Percentiles rank a stretch among this genome's conserved stretches.
Evolutionary conservation across 1,284 basidiomycete species (phyloP).

Genomic region (Cerrena zonata): DNA sequence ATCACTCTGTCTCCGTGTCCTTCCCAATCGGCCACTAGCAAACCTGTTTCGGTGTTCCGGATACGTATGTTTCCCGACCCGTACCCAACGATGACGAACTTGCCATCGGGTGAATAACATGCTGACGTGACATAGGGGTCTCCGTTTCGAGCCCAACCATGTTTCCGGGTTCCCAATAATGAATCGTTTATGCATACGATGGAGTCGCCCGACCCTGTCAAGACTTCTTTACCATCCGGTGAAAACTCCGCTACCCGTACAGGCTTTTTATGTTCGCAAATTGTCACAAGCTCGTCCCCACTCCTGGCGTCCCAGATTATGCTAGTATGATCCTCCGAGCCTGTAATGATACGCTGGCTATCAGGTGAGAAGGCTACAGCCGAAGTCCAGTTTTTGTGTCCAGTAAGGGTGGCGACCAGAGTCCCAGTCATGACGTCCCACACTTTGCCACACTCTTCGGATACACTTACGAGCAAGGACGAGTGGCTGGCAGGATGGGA

Average conservation of each 20-base stretch:
- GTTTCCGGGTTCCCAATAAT: constrained; percentile 1
- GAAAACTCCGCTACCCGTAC: constrained; percentile 32
- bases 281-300: constrained; percentile 11
- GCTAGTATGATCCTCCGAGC: constrained; percentile 20
- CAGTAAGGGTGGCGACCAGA: constrained; percentile 11
- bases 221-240: constrained; percentile 23
- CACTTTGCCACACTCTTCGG: constrained; percentile 4
- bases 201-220: constrained; percentile 15
- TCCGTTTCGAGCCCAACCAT: constrained; percentile 2
- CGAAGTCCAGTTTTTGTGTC: constrained; percentile 20
- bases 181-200: constrained; percentile 7
- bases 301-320: constrained; percentile 19
- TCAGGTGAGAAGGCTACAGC: constrained; percentile 22
- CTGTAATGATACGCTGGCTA: constrained; percentile 19
- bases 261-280: constrained; percentile 21
- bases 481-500: neutral
- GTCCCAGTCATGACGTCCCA: constrained; percentile 20
- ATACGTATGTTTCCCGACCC: constrained; percentile 4
- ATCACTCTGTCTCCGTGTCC: constrained; percentile 22
- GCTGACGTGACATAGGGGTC: constrained; percentile 6
- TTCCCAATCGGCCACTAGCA: constrained; percentile 1
- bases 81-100: constrained; percentile 4
- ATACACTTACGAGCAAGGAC: neutral
- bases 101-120: constrained; percentile 12
- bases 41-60: constrained; percentile 6